phyloP scores from a whole-genome alignment of 768 basidiomycete genomes.

The Pleurotus giganteus region DNA sequence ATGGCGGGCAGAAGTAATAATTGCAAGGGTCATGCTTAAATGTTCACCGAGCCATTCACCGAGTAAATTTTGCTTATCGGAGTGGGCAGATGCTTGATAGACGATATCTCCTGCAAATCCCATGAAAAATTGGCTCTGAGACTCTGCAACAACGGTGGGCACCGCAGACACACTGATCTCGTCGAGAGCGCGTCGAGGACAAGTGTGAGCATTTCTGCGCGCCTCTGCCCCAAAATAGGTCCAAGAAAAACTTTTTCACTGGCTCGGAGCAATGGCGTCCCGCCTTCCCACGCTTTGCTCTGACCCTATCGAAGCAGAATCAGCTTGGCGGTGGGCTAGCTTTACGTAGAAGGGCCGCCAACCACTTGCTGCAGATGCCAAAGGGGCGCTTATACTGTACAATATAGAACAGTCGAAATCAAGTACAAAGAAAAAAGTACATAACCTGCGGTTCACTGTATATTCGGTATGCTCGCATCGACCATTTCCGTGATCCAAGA shows the following conservation, averaged over 20 bases:
- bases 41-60: constrained; percentile 58
- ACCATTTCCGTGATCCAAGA: constrained; percentile 30
- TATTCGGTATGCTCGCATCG: constrained; percentile 8
- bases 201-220: constrained; percentile 15
- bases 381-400: neutral
- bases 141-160: neutral
- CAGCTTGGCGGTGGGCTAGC: too few species aligned
- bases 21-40: constrained; percentile 25
- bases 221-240: constrained; percentile 17
- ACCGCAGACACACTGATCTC: neutral
- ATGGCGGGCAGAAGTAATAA: constrained; percentile 26
- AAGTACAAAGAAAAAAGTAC: too few species aligned
- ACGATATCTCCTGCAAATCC: neutral
- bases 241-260: constrained; percentile 46
- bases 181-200: constrained; percentile 13
- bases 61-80: constrained; percentile 35
- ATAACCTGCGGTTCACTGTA: neutral
- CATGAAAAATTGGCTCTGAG: constrained; percentile 1
- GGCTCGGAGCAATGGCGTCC: constrained; percentile 36
- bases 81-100: constrained; percentile 7
- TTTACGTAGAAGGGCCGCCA: too few species aligned
- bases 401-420: too few species aligned
- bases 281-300: constrained; percentile 29
- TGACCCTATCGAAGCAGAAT: too few species aligned
- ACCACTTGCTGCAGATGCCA: too few species aligned